These are phyloP conservation scores for Cynanchum wilfordii DNA, from an alignment of 257 asterid species.

Conservation along the genomic window DNA sequence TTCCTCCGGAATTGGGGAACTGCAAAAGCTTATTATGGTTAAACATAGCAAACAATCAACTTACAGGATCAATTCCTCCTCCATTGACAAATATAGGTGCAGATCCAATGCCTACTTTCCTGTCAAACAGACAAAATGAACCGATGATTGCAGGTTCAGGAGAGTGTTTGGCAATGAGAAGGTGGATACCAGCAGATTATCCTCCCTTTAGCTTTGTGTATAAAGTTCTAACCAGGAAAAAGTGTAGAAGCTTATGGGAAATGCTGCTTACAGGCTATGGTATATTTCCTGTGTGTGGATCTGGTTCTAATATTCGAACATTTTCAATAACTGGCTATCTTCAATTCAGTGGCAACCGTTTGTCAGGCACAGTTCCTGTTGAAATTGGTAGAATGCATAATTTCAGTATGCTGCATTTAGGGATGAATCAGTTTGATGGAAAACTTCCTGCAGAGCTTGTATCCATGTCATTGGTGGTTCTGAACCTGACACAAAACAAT, in stretches of 20 bases:
- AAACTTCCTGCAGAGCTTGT: slow-evolving; percentile 46
- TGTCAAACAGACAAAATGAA: slow-evolving; percentile 36
- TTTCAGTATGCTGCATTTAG: slow-evolving; percentile 75
- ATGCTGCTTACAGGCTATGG: slow-evolving; percentile 69
- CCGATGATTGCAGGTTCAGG: slow-evolving; percentile 62
- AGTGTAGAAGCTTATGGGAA: slow-evolving; percentile 66
- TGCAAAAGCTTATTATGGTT: slow-evolving; percentile 81
- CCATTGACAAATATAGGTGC: slow-evolving; percentile 52
- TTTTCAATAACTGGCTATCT: slow-evolving; percentile 60
- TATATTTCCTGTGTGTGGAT: slow-evolving; percentile 65
- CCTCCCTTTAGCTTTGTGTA: slow-evolving; percentile 80
- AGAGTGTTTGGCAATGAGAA: slow-evolving; percentile 75
- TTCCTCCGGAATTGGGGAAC: slow-evolving; percentile 66
- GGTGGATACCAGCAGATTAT: slow-evolving; percentile 90
- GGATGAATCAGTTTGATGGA: slow-evolving; percentile 49
- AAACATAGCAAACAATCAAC: slow-evolving; percentile 58
- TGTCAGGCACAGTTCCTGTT: slow-evolving; percentile 61
- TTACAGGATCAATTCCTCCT: slow-evolving; percentile 50
- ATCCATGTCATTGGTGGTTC: slow-evolving; percentile 50
- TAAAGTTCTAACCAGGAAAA: slow-evolving; percentile 58
- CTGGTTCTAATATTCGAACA: slow-evolving; percentile 49
- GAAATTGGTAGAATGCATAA: slow-evolving; percentile 69
- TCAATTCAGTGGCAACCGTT: slow-evolving; percentile 59
- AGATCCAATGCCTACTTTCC: slow-evolving; percentile 49
- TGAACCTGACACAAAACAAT: slow-evolving; percentile 49